Evolutionary conservation across 805 yeast species (phyloP).

Genomic region (Saccharomycopsis schoenii): DNA sequence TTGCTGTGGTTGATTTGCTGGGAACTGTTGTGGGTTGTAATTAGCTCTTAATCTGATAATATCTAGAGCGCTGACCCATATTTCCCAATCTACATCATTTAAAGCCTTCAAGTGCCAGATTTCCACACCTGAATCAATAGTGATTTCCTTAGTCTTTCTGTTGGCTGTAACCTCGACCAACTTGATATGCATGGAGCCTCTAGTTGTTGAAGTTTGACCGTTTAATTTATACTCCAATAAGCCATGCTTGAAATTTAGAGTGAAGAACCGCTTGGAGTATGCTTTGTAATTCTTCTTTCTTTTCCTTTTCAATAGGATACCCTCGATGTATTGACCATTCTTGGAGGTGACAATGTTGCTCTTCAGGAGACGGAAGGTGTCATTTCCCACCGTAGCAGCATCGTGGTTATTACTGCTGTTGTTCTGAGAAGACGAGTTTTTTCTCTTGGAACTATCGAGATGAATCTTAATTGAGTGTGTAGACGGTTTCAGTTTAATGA

Average conservation of each 20-base stretch:
- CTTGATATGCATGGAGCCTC: constrained; percentile 88
- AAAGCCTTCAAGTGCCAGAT: constrained; percentile 79
- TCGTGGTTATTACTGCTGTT: not conserved
- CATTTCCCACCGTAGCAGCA: not conserved
- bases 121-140: constrained; percentile 91
- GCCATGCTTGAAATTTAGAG: constrained; percentile 73
- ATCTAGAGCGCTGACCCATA: constrained; percentile 79
- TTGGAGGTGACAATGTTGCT: constrained; percentile 30
- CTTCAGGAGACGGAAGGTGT: not conserved
- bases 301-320: constrained; percentile 59
- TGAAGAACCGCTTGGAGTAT: constrained; percentile 74
- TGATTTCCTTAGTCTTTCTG: constrained; percentile 53
- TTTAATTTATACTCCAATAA: constrained; percentile 72
- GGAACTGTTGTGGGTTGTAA: not conserved
- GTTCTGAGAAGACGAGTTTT: not conserved
- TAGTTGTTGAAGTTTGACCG: constrained; percentile 56
- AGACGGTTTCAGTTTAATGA: constrained; percentile 1
- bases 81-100: constrained; percentile 53
- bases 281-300: constrained; percentile 82
- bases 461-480: not conserved
- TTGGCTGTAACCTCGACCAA: constrained; percentile 78
- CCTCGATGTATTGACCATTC: constrained; percentile 68
- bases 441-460: constrained; percentile 7
- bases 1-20: constrained; percentile 1
- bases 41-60: constrained; percentile 21